Base-by-base conservation (phyloP, 1,284 basidiomycete species). In the Naganishia albida region DNA sequence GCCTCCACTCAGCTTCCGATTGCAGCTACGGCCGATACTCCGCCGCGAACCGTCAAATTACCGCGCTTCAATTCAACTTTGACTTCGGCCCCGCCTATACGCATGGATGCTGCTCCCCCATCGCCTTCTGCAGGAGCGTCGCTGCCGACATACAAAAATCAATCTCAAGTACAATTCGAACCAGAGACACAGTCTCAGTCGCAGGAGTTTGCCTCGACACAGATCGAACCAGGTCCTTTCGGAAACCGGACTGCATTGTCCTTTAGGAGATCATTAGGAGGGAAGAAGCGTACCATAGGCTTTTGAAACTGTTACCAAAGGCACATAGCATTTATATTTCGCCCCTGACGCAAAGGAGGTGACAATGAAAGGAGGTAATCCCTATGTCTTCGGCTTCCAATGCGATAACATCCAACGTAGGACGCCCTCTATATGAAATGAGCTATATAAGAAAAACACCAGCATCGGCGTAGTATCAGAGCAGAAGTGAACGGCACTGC, bases 231-330 rank as follows among this genome's bases (percentile, higher is more conserved):
- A 46, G 60, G 60, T 51, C 60, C 60, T n/a, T 62, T 52, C 40
- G 60, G 60, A 3, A 39, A 28, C 4, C 60, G 60, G 4, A 52
- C 40, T 25, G 49, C 49, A 16, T 6, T 30, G n/a, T 46, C 60
- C 12, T 52, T 51, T 38, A 25, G 60, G 10, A 51, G 40, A 12
- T 62, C 51, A 3, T 34, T 53, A 40, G 49, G n/a, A n/a, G n/a
- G 49, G n/a, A 62, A 62, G 40, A 62, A 52, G 34, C 60, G 60
- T 28, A 62, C 60, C n/a, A 55, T 63, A 30, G 62, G 51, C 26
- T 55, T 63, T 42, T 63, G 20, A 60, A n/a, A 38, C 3, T 13
- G 7, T 38, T 34, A 23, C 20, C 46, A 48, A 48, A 48, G 46
- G 46, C 39, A 43, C 40, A 30, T 28, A 43, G 20, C 3, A 16